These are phyloP conservation scores for Vigna nakashimae DNA, from an alignment of 306 rosid species.

Conservation along the genomic window DNA sequence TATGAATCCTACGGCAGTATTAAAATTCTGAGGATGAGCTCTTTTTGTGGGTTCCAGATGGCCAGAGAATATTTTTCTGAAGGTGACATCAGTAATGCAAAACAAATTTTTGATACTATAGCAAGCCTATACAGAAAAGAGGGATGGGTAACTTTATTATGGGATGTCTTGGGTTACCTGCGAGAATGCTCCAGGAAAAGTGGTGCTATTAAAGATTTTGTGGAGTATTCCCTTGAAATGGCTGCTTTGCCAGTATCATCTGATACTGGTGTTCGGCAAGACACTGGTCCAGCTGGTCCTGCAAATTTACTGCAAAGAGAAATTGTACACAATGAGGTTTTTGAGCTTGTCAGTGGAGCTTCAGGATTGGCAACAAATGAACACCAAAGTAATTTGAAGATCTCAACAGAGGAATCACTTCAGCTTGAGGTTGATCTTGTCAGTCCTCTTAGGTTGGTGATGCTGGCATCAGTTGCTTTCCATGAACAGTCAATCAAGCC, in stretches of 20 bases:
- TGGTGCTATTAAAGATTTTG: constrained; percentile 67
- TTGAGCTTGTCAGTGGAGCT: constrained; percentile 65
- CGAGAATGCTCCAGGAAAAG: constrained; percentile 83
- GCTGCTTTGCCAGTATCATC: constrained; percentile 85
- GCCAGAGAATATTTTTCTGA: constrained; percentile 83
- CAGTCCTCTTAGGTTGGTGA: constrained; percentile 89
- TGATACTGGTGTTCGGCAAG: constrained; percentile 65
- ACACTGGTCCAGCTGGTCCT: constrained; percentile 84
- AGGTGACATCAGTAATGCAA: constrained; percentile 73
- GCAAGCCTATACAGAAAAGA: constrained; percentile 92
- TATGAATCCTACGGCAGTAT: constrained; percentile 68
- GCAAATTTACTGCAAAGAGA: constrained; percentile 74
- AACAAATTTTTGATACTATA: constrained; percentile 64
- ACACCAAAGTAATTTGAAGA: constrained; percentile 54
- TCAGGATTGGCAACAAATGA: constrained; percentile 54
- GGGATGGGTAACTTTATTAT: constrained; percentile 91
- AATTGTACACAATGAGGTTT: constrained; percentile 75
- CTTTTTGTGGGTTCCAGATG: constrained; percentile 85
- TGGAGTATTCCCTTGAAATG: constrained; percentile 97
- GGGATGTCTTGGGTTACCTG: constrained; percentile 92
- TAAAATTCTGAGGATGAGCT: constrained; percentile 75
- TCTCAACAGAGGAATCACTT: constrained; percentile 60
- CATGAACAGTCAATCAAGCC: constrained; percentile 89
- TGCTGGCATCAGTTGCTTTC: constrained; percentile 94
- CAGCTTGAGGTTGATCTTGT: constrained; percentile 92